Base-by-base conservation (phyloP, 352 stramenopile species). In the Vaucheria bursata region DNA sequence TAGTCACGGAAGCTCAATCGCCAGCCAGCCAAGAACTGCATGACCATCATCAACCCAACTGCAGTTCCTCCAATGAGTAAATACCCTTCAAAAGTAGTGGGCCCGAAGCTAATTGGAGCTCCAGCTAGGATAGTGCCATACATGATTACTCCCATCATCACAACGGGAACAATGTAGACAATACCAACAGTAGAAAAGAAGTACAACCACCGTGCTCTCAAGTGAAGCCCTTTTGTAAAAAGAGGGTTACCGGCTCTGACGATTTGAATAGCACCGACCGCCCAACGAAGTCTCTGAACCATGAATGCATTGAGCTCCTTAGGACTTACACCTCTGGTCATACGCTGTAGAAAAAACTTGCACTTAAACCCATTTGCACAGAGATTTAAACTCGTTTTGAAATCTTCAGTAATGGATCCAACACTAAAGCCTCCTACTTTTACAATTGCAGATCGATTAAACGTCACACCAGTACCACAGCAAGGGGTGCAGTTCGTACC, bases 321-420 rank as follows among this genome's bases (percentile, higher is more conserved):
- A 33, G 72, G 72, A 3, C 31, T 53, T 0, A 78, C 34, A 35
- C 72, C 72, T 6, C 66, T 32, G 12, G 72, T 72, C 12, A 78
- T 25, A 25, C 66, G 33, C 34, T 78, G 49, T 32, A 75, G 49
- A 34, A 78, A 75, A 53, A 76, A 78, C 72, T 78, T 78, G 39
- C 49, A 75, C 36, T 8, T 32, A 38, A 64, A 78, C 1, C 72
- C 72, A 53, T 78, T 59, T 33, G 72, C 53, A 67, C 66, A 72
- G 49, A 78, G 72, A 29, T 70, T 78, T n/a, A 78, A 35, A 0
- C 12, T 50, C 1, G 72, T 78, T 53, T 75, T 70, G 72, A 78
- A 78, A 89, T 95, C 89, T 88, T 95, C 90, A 0, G 89, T 95
- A 80, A 92, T 90, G 1, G 88, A 92, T 84, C 90, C 90, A 79